phyloP scores from a whole-genome alignment of 2,329 filamentous ascomycete species.

The Fusarium buharicum region DNA sequence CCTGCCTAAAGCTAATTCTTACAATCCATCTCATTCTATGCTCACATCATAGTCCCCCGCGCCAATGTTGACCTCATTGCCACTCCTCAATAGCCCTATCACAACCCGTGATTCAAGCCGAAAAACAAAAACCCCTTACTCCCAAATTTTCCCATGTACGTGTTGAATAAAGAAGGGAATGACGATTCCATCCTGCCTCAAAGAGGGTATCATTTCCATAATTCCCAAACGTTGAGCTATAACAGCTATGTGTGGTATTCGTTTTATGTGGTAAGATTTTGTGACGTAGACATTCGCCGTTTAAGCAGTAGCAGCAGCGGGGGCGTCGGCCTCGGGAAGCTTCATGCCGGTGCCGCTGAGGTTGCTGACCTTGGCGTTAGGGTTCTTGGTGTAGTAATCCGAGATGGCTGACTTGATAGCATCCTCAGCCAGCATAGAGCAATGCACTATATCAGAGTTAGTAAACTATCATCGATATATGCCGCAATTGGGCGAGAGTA shows the following conservation, averaged over 20 bases:
- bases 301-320: conserved; percentile 48
- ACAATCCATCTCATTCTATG: conserved; percentile 35
- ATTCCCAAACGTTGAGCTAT: conserved; percentile 30
- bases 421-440: conserved; percentile 91
- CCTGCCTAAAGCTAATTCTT: conserved; percentile 26
- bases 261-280: conserved; percentile 10
- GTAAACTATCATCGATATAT: conserved; percentile 31
- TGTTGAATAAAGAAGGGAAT: conserved; percentile 26
- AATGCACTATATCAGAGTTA: conserved; percentile 73
- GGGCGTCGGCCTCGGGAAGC: conserved; percentile 66
- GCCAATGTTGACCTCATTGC: conserved; percentile 9
- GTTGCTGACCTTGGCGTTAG: conserved; percentile 75
- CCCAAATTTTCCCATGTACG: conserved; percentile 37
- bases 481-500: conserved; percentile 6
- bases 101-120: conserved; percentile 24
- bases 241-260: conserved; percentile 18
- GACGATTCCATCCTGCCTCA: conserved; percentile 36
- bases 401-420: conserved; percentile 91
- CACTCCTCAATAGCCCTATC: conserved; percentile 20
- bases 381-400: conserved; percentile 92
- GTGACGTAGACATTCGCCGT: neutral
- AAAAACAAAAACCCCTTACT: conserved; percentile 43
- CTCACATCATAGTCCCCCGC: conserved; percentile 10
- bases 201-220: conserved; percentile 45
- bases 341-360: conserved; percentile 78